Conservation (phyloP, 257 asterid genomes). For the Avicennia marina region DNA sequence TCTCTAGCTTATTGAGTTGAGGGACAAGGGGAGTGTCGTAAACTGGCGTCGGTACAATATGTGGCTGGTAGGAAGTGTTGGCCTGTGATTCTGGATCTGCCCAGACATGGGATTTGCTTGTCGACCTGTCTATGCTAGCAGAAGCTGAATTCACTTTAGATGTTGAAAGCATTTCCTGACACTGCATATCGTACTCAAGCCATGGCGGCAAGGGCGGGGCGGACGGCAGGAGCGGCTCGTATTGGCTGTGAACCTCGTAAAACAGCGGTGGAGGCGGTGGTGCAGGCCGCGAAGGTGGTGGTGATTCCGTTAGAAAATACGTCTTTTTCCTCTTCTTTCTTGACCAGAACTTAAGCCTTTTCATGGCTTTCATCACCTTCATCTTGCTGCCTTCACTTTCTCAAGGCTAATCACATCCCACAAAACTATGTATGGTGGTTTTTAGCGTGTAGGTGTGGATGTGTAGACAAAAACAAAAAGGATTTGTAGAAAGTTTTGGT, state of each 20-base stretch:
- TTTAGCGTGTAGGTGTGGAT: no score
- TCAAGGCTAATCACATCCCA: background rate
- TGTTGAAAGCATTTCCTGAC: constrained; percentile 22
- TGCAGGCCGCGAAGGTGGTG: constrained; percentile 31
- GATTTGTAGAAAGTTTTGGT: no score
- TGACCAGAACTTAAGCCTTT: constrained; percentile 70
- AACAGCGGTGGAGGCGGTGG: constrained; percentile 21
- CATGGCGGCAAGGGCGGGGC: constrained; percentile 75
- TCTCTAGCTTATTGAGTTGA: constrained; percentile 21
- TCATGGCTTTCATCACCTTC: constrained; percentile 64
- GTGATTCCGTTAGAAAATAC: constrained; percentile 8
- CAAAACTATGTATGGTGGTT: no score
- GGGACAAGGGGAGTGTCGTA: no score
- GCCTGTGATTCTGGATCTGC: constrained; percentile 2
- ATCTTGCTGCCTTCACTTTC: constrained; percentile 19
- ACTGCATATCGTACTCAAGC: constrained; percentile 35
- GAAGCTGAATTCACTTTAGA: constrained; percentile 12
- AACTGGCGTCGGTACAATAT: no score
- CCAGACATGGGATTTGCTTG: constrained; percentile 7
- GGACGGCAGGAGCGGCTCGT: constrained; percentile 46
- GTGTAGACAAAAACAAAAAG: no score
- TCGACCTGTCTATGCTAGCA: constrained; percentile 3
- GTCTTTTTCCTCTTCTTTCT: constrained; percentile 49
- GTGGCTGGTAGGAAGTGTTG: constrained; percentile 25
- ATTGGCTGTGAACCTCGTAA: constrained; percentile 19